Percentiles rank a stretch among this genome's conserved stretches.
phyloP scores from a whole-genome alignment of 2,329 filamentous ascomycete species.

The Purpureocillium lavendulum region DNA sequence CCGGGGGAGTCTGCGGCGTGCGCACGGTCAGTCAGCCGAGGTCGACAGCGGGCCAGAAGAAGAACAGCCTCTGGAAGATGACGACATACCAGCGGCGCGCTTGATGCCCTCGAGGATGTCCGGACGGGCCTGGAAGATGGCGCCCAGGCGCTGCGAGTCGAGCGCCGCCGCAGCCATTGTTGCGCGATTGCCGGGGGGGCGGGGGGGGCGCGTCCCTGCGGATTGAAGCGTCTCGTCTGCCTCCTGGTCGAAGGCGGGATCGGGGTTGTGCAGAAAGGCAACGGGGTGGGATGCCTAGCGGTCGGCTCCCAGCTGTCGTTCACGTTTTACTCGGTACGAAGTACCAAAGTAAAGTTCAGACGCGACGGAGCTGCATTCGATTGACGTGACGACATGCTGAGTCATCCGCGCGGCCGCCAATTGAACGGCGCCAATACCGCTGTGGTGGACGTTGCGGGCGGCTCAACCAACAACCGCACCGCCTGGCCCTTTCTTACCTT shows the following conservation, averaged over 20 bases:
- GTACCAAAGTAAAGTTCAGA: background rate
- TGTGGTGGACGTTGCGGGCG: too few relatives aligned
- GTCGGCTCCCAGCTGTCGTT: too few relatives aligned
- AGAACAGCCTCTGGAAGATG: too few relatives aligned
- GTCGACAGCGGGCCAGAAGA: too few relatives aligned
- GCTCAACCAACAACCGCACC: too few relatives aligned
- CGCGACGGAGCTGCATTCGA: background rate
- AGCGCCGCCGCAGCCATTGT: slow-evolving; percentile 34
- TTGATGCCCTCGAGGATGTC: slow-evolving; percentile 48
- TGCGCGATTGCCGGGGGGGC: background rate
- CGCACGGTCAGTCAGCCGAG: too few relatives aligned
- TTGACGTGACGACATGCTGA: slow-evolving; percentile 3
- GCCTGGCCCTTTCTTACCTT: too few relatives aligned
- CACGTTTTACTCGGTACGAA: too few relatives aligned
- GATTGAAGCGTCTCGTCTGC: background rate
- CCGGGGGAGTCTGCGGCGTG: slow-evolving; percentile 41
- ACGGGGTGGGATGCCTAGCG: too few relatives aligned
- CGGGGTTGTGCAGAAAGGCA: too few relatives aligned
- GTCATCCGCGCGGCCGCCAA: background rate
- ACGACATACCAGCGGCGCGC: slow-evolving; percentile 44
- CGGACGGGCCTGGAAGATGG: slow-evolving; percentile 46
- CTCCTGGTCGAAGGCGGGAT: background rate
- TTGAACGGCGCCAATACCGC: slow-evolving; percentile 6
- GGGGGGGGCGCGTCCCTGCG: background rate
- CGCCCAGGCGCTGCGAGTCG: slow-evolving; percentile 39